phyloP scores from a whole-genome alignment of 75 land plant species.

The Selaginella tamariscina region DNA sequence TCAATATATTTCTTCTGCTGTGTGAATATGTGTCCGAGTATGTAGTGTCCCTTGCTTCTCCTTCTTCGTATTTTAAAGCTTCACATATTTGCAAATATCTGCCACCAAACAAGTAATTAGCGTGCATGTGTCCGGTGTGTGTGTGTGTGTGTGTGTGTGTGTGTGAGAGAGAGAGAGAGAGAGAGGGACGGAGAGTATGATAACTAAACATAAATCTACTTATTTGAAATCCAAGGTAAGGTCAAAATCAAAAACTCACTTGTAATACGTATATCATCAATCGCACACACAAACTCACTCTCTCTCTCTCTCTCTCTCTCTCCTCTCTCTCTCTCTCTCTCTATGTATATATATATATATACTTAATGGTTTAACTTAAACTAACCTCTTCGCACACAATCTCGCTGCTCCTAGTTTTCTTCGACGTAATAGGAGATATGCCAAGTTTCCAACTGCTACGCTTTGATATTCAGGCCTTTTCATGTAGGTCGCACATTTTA shows the following conservation, averaged over 20 bases:
- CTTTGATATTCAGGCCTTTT: conserved; percentile 21
- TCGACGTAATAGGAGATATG: conserved; percentile 24
- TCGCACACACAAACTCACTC: no score
- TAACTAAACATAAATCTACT: neutral
- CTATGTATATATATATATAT: neutral
- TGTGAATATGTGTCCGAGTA: conserved; percentile 23
- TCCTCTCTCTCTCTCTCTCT: neutral
- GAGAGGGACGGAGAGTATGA: neutral
- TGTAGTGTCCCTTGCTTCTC: conserved; percentile 29
- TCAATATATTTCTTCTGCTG: conserved; percentile 17
- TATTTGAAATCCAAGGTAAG: neutral
- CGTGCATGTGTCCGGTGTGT: neutral
- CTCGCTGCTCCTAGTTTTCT: conserved; percentile 25
- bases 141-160: neutral
- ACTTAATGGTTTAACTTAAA: neutral
- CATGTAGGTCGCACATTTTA: conserved; percentile 26
- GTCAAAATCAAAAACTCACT: no score
- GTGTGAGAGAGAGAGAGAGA: neutral
- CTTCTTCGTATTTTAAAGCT: conserved; percentile 12
- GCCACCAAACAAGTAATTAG: neutral
- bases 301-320: no score
- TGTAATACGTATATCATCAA: no score
- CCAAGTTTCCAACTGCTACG: conserved; percentile 30
- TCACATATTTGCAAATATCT: conserved; percentile 31
- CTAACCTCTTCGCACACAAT: conserved; percentile 19